These are phyloP conservation scores for Carex arenaria DNA, from an alignment of 202 grass and related monocot species.

Conservation along the genomic window DNA sequence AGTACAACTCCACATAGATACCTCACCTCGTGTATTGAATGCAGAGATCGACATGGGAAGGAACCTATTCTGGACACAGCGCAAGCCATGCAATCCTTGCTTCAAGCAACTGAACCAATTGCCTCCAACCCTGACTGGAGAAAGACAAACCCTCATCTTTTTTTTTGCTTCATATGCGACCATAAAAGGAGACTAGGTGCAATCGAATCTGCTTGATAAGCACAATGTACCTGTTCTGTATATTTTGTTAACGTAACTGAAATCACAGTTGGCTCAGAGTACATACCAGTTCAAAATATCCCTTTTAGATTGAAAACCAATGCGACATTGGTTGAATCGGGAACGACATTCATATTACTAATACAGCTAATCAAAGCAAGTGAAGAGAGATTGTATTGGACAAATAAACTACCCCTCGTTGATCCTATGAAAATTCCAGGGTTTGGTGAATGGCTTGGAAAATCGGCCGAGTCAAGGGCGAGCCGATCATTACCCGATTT, in stretches of 20 bases:
- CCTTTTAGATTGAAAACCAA: not conserved
- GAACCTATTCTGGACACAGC: conserved; percentile 23
- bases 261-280: conserved; percentile 10
- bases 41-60: conserved; percentile 20
- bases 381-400: not conserved
- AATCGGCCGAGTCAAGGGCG: no score
- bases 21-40: not conserved
- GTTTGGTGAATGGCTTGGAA: no score
- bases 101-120: conserved; percentile 9
- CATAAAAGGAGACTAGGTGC: not conserved
- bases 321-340: conserved; percentile 26
- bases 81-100: not conserved
- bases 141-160: conserved; percentile 27
- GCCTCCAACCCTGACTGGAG: not conserved
- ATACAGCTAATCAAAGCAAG: not conserved
- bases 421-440: not conserved
- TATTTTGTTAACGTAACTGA: conserved; percentile 23
- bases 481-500: no score
- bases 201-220: conserved; percentile 3
- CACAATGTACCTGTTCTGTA: not conserved
- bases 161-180: conserved; percentile 6
- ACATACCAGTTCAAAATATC: not conserved
- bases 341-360: conserved; percentile 16
- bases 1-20: conserved; percentile 13
- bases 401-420: conserved; percentile 10